Evolutionary conservation across 306 rosid species (phyloP), one percentile per base, ranked within the genome.

Genomic region (Argentina anserina): DNA sequence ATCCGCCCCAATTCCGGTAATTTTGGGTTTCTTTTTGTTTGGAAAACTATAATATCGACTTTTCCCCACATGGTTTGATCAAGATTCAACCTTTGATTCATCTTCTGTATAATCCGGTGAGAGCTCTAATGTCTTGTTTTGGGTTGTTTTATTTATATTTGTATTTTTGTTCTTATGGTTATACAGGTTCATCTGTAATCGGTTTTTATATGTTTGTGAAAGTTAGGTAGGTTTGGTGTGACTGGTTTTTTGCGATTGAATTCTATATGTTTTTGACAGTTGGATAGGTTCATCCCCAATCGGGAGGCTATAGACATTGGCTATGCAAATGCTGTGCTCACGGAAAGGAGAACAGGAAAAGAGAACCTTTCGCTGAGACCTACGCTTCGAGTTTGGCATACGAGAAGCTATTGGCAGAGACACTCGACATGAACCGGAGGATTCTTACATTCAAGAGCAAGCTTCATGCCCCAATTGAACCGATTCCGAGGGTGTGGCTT

Each of bases 401-500:
- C 52, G 83, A 37, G 63, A 79, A 77, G 75, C 76, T 42, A 15
- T 77, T 86, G 37, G 81, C 83, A 0, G 89, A 84, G 62, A 74
- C 86, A 7, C 64, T 75, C 58, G 81, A 89, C 82, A 89, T 89
- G 82, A 77, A 82, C 65, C 71, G 84, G 3, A 78, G 88, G 65
- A 88, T 86, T 67, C 81, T 88, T 65, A 86, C 90, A 26, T 84
- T 86, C 87, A 88, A 81, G 90, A 84, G 82, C 78, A 88, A 85
- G 50, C 85, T 87, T 1, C 89, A 89, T 2, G 71, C 70, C 0
- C 73, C 83, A 0, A 75, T 83, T 18, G 83, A 85, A 47, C 74
- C 67, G 33, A 43, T 84, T 37, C 88, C 86, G 2, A 81, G 66
- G 47, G 65, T 53, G 5, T 67, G 13, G n/a, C 52, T 78, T 34